These are phyloP conservation scores for Westerdykella ornata DNA, from an alignment of 2,329 filamentous ascomycete species.

Conservation along the genomic window DNA sequence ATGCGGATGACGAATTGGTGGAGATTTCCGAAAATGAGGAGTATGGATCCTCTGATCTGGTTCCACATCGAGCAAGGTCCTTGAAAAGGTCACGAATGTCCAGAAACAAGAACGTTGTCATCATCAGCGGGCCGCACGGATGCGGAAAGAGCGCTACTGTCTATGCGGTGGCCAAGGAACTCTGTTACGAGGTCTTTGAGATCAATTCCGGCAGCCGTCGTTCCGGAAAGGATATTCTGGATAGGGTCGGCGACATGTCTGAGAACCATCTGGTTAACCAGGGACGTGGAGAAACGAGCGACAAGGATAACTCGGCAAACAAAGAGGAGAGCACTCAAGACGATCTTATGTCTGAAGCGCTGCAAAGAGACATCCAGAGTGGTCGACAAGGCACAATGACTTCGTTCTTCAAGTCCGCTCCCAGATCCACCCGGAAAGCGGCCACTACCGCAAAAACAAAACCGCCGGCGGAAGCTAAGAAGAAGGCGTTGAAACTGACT, in stretches of 20 bases:
- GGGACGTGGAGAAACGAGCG: slow-evolving; percentile 27
- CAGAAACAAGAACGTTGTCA: slow-evolving; percentile 61
- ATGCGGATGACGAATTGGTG: slow-evolving; percentile 45
- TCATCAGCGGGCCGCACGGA: slow-evolving; percentile 82
- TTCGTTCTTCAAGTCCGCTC: slow-evolving; percentile 62
- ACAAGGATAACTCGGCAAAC: slow-evolving; percentile 1
- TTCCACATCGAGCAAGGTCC: slow-evolving; percentile 35
- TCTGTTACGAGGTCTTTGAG: slow-evolving; percentile 91
- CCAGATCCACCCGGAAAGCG: slow-evolving; percentile 17
- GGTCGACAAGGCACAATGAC: slow-evolving; percentile 73
- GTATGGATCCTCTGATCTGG: slow-evolving; percentile 2
- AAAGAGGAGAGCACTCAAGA: slow-evolving; percentile 2
- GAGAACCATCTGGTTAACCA: slow-evolving; percentile 80
- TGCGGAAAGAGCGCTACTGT: slow-evolving; percentile 91
- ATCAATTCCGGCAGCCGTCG: slow-evolving; percentile 79
- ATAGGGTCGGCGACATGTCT: slow-evolving; percentile 94
- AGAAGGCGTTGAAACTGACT: slow-evolving; percentile 8
- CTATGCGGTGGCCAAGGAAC: slow-evolving; percentile 83
- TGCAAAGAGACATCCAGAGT: slow-evolving; percentile 55
- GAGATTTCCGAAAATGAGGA: slow-evolving; percentile 59
- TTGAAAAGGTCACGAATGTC: slow-evolving; percentile 27
- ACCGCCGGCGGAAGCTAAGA: slow-evolving; percentile 10
- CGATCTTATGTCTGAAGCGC: slow-evolving; percentile 39
- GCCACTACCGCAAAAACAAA: slow-evolving; percentile 15
- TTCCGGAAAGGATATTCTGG: slow-evolving; percentile 82